Evolutionary conservation across 2,329 filamentous ascomycete genomes (phyloP), one percentile per base, ranked within the genome.

Genomic region (Exophiala alcalophila): DNA sequence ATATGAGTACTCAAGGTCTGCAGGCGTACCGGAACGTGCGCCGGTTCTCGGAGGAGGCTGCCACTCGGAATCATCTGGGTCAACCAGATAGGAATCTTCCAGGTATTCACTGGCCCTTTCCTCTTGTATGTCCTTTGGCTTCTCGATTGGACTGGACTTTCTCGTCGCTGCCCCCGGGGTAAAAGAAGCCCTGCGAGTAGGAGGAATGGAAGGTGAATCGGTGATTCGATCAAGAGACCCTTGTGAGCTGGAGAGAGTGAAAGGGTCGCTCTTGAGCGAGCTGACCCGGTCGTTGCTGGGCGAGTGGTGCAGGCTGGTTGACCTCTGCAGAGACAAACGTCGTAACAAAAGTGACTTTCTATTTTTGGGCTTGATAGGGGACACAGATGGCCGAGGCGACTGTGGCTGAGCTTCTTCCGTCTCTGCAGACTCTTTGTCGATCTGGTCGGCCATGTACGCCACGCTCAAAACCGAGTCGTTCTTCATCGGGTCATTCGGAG

Each of bases 141-240:
- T 2, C 10, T 27, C 11, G 9, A 18, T 27, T 15, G 35, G 18
- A 19, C 35, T 45, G 18, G 39, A 18, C 28, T 50, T 52, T 33
- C 54, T 53, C 4, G 54, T 57, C 23, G 54, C 54, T 7, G 44
- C 43, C 7, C 54, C 54, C 29, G 54, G 54, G 1, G 47, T 44
- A 38, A 53, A 57, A 12, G 52, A 55, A 14, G 54, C 33, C 34
- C 52, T 43, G 12, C 52, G 53, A 11, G 46, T 46, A n/a, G 52
- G 38, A 28, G 51, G 51, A 25, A 47, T 45, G 4, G 46, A 32
- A 18, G 42, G 47, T 6, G 36, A 29, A n/a, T 50, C 48, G 12
- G 28, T 32, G 12, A 53, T 42, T 19, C 34, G 37, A 29, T 56
- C 53, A 16, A 52, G 23, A 15, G 53, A 52, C 3, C 42, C 39